Conservation (phyloP, 2,329 filamentous ascomycete genomes). For the Neonectria hederae region DNA sequence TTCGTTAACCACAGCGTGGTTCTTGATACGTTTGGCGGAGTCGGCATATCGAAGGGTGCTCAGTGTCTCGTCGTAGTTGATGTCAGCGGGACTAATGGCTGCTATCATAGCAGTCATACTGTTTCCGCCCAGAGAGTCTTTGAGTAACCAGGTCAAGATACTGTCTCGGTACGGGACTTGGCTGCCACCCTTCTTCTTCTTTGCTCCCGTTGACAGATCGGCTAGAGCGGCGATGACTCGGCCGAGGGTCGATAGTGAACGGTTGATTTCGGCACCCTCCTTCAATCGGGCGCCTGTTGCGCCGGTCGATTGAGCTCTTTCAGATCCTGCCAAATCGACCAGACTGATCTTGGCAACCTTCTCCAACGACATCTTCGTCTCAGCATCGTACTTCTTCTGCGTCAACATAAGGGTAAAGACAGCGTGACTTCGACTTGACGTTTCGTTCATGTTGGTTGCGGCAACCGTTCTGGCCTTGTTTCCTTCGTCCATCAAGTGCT, state of each 20-base stretch:
- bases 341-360: slow-evolving; percentile 98
- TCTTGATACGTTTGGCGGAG: slow-evolving; percentile 99
- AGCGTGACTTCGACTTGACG: slow-evolving; percentile 95
- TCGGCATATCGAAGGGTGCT: slow-evolving; percentile 96
- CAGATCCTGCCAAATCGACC: slow-evolving; percentile 96
- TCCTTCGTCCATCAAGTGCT: slow-evolving; percentile 98
- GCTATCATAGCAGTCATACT: slow-evolving; percentile 99
- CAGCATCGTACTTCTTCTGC: slow-evolving; percentile 88
- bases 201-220: slow-evolving; percentile 86
- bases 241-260: slow-evolving; percentile 93
- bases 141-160: slow-evolving; percentile 93
- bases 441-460: slow-evolving; percentile 99
- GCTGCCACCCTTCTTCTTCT: slow-evolving; percentile 74
- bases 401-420: slow-evolving; percentile 97
- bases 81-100: slow-evolving; percentile 96
- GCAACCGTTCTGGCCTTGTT: slow-evolving; percentile 99
- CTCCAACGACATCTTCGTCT: slow-evolving; percentile 97
- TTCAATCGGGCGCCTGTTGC: slow-evolving; percentile 95
- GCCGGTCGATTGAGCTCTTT: slow-evolving; percentile 95
- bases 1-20: slow-evolving; percentile 98
- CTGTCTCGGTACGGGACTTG: slow-evolving; percentile 98
- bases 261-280: slow-evolving; percentile 98
- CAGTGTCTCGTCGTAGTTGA: slow-evolving; percentile 98
- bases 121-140: slow-evolving; percentile 96
- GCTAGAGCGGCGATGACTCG: slow-evolving; percentile 97